A percentile compares a stretch with the other conserved stretches of the same genome.
Evolutionary conservation across 352 stramenopile species (phyloP).

Genomic region (Hyaloperonospora brassicae): DNA sequence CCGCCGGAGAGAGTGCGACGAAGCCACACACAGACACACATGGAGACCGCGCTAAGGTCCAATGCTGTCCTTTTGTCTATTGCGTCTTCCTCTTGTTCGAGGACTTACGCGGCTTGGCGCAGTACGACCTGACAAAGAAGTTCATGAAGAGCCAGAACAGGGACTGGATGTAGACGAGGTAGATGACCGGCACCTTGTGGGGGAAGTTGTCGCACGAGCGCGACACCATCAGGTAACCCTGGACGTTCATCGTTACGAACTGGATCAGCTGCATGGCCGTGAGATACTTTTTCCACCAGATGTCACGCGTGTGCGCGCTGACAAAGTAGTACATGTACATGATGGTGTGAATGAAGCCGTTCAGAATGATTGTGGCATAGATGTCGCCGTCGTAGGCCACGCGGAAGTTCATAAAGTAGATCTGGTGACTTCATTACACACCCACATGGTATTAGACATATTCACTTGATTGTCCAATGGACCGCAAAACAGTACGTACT

Average conservation of each 20-base stretch:
- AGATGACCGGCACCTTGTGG: constrained; percentile 75
- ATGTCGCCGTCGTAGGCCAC: constrained; percentile 94
- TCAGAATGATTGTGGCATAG: constrained; percentile 94
- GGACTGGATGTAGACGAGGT: constrained; percentile 91
- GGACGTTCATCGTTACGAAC: constrained; percentile 85
- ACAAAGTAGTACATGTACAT: constrained; percentile 99
- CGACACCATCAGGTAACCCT: constrained; percentile 65
- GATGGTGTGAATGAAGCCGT: constrained; percentile 97
- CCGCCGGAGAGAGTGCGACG: too few relatives aligned
- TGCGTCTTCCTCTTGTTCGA: constrained; percentile 44
- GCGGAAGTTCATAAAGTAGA: constrained; percentile 93
- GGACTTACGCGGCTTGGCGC: constrained; percentile 41
- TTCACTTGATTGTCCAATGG: background rate
- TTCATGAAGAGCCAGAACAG: constrained; percentile 88
- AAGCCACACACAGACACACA: too few relatives aligned
- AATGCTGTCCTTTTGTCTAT: constrained; percentile 15
- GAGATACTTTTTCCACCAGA: constrained; percentile 97
- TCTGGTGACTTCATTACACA: constrained; percentile 27
- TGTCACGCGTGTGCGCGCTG: constrained; percentile 93
- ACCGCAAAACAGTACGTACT: constrained; percentile 10
- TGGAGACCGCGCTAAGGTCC: too few relatives aligned
- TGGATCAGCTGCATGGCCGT: constrained; percentile 94
- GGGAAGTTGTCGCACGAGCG: constrained; percentile 86
- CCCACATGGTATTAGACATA: constrained; percentile 5
- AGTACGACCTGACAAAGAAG: constrained; percentile 95